Percentiles rank a stretch among this genome's conserved stretches.
Conservation (phyloP, 495 filamentous ascomycete species). For the Daldinia vernicosa region DNA sequence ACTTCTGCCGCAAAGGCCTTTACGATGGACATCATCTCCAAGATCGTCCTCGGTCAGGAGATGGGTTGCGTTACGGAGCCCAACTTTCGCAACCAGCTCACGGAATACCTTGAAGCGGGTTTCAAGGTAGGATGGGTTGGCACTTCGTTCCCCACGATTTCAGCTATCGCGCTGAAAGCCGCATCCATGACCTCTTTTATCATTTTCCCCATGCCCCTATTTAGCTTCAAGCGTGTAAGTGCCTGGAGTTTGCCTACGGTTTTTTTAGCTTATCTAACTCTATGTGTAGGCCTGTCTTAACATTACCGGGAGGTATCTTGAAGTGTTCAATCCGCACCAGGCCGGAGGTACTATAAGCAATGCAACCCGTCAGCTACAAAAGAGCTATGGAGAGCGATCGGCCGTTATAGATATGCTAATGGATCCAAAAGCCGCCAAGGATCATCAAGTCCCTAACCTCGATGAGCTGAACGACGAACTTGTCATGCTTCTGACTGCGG, state of each 20-base stretch:
- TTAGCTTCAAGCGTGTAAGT: constrained; percentile 8
- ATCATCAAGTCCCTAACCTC: not conserved
- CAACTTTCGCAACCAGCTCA: constrained; percentile 4
- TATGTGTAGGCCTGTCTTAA: constrained; percentile 2
- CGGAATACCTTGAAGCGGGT: not conserved
- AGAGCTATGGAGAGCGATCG: constrained; percentile 5
- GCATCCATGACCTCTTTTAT: not conserved
- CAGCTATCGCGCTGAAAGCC: constrained; percentile 2
- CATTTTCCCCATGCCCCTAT: constrained; percentile 4
- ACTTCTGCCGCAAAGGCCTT: constrained; percentile 9
- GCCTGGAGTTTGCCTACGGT: not conserved
- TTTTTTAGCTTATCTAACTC: not conserved
- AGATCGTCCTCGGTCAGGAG: constrained; percentile 3
- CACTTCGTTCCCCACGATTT: constrained; percentile 5
- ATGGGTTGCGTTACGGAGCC: constrained; percentile 5
- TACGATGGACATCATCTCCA: constrained; percentile 12
- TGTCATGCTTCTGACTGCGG: constrained; percentile 6
- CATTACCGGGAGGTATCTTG: constrained; percentile 5
- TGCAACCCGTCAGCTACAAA: not conserved
- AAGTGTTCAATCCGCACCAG: not conserved
- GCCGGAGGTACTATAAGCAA: not conserved
- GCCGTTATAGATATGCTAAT: constrained; percentile 9
- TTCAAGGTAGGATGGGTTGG: constrained; percentile 7
- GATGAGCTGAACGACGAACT: constrained; percentile 13
- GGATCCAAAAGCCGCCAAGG: constrained; percentile 9